Conservation (phyloP, 805 yeast species). For the Myxozyma mucilagina region DNA sequence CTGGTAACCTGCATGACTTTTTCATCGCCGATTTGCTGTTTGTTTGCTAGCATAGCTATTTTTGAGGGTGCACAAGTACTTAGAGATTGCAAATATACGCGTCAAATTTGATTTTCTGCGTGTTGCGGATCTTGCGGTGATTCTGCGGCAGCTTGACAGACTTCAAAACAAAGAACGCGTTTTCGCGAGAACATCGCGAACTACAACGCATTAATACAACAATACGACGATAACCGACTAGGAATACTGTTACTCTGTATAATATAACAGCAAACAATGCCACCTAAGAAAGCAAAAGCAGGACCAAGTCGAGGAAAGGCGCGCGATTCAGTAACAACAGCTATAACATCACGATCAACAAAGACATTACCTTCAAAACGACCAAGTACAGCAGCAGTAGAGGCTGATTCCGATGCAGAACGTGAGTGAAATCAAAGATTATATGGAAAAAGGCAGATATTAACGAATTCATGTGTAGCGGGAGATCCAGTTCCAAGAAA, state of each 20-base stretch:
- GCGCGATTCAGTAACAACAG: not conserved
- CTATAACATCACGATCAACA: conserved; percentile 18
- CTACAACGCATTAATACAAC: too few relatives aligned
- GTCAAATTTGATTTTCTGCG: too few relatives aligned
- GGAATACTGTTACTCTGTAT: not conserved
- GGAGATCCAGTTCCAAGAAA: conserved; percentile 43
- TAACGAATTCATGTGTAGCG: not conserved
- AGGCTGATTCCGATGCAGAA: too few relatives aligned
- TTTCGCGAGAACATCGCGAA: too few relatives aligned
- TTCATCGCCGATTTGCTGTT: not conserved
- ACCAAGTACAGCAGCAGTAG: conserved; percentile 1
- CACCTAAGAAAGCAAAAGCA: conserved; percentile 10
- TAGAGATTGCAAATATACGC: too few relatives aligned
- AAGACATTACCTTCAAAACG: conserved; percentile 19
- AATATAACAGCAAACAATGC: conserved; percentile 2
- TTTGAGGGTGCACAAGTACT: too few relatives aligned
- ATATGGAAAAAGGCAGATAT: not conserved
- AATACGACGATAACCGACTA: not conserved
- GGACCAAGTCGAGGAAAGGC: not conserved
- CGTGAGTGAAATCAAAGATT: not conserved
- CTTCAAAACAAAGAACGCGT: too few relatives aligned
- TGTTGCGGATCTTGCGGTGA: too few relatives aligned
- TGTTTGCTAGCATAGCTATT: too few relatives aligned
- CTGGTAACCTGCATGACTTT: not conserved
- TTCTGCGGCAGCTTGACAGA: too few relatives aligned